Base-by-base conservation (phyloP, 495 filamentous ascomycete species). In the Penicillium antarcticum region DNA sequence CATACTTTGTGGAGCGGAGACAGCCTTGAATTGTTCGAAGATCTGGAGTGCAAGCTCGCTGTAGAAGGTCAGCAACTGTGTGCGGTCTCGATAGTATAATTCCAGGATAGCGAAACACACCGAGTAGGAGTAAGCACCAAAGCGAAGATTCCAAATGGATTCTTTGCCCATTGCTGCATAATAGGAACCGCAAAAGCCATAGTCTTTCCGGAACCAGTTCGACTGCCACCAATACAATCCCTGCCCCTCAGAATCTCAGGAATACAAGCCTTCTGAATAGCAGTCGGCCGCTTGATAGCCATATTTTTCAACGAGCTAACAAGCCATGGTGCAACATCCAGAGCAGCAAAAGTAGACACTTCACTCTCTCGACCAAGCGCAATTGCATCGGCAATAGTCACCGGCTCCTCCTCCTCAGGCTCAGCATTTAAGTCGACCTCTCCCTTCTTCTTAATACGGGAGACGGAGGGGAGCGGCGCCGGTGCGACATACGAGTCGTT, bases 131-230 rank as follows among this genome's bases (percentile, higher is more conserved):
- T 98, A 53, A 98, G 72, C 14, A 98, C 79, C 8, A 98, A 66
- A 11, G 86, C 94, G 70, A 85, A 98, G 60, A 97, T 90, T 32
- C 90, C 95, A 51, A 86, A 81, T 7, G 94, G 94, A 76, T 98
- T 92, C 66, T 87, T 78, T 3, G 94, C 84, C 94, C 92, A 97
- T 69, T 84, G 84, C 63, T 97, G 92, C 43, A 97, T 72, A 41
- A 98, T 94, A 13, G 94, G 94, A 8, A 88, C 89, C 11, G 92
- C 85, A 71, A 98, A 98, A 31, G 94, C 92, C 36, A 96, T 84
- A n/a, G 94, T 98, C 75, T 98, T 98, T 65, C 94, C 94, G n/a
- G 92, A 96, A 72, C 94, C 94, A 3, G 94, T 98, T 48, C 88
- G 79, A 58, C 89, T 95, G 14, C 91, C 90, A 57, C 95, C 94